Evolutionary conservation across 805 yeast genomes (phyloP), one percentile per base, ranked within the genome.

Genomic region (Kluyveromyces siamensis): DNA sequence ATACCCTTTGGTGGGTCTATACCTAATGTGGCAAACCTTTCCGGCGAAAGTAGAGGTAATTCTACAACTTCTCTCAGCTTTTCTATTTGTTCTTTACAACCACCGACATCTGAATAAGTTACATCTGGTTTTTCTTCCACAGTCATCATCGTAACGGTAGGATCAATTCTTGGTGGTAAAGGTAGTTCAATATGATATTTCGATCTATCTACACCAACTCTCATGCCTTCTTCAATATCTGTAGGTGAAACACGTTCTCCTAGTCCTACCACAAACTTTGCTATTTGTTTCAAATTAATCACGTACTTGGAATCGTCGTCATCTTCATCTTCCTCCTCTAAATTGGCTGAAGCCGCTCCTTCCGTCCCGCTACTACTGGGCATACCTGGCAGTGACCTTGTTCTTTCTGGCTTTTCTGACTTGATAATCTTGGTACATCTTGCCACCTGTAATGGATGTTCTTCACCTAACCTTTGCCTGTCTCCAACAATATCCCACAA

Each of bases 81-180:
- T 67, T 93, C 99, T 61, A 93, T 91, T 69, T 93, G 99, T 54
- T 93, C 98, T 73, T 93, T 93, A 67, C 96, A 88, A 37, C 99
- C 99, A 59, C 99, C 99, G 54, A 93, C 90, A 66, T 93, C 99
- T 52, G 95, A 87, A 69, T 93, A 93, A 1, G 99, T 93, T 37
- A 93, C 98, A 70, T 93, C 99, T 13, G 99, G 99, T 68, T 93
- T 93, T 71, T 93, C 99, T 69, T 93, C 99, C 44, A 93, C 99
- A 1, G 98, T 91, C 99, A 93, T 93, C 99, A 93, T 93, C 7
- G 99, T 93, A 48, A 93, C 99, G 38, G 89, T 79, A 13, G 99
- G 98, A 68, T 93, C 99, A 65, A 93, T 93, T 63, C 95, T 77
- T 48, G 99, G 99, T 10, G 99, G 99, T 55, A 93, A 75, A 30